Evolutionary conservation across 495 filamentous ascomycete species (phyloP), one percentile per base, ranked within the genome.

Genomic region (Lasiosphaeria hispida): DNA sequence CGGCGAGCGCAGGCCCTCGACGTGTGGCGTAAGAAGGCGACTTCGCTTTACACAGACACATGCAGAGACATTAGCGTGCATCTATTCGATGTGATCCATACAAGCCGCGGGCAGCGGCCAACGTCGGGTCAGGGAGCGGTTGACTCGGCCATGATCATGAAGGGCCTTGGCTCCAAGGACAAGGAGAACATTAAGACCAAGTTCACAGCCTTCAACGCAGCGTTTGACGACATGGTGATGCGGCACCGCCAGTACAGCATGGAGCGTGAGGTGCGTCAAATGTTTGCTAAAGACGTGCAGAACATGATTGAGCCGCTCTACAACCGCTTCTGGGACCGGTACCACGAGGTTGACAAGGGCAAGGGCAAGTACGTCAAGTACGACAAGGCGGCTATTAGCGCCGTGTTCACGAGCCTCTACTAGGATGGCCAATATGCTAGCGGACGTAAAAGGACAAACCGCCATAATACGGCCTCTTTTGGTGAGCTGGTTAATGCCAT

Each of bases 281-380:
- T 85, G 73, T 77, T 97, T 60, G 83, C 82, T 11, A 85, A 87
- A 61, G 92, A 96, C 66, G 85, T 97, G 57, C 89, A 91, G 73
- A 83, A 83, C 50, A 88, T 96, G 70, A 86, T 97, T 43, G 93
- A 96, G 75, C 92, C 95, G 44, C 80, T 99, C 14, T 99, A 99
- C 77, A 85, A 85, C 49, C 83, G 95, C 10, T 99, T 97, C 75
- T 96, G 91, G 80, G 95, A 97, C 75, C 85, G 92, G 15, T 99
- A 99, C 74, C 93, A 97, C 69, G 94, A 97, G 76, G 81, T 96
- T 62, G 96, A 97, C 74, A 96, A 94, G 74, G 92, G 94, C 35
- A 90, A 90, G 69, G 91, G 91, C 57, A 97, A 97, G 75, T 96
- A 97, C 74, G 91, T 93, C 73, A 96, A 93, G 78, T 97, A 94